Base-by-base conservation (phyloP, 768 basidiomycete genomes). In the Brasilioporus rufonigricans region DNA sequence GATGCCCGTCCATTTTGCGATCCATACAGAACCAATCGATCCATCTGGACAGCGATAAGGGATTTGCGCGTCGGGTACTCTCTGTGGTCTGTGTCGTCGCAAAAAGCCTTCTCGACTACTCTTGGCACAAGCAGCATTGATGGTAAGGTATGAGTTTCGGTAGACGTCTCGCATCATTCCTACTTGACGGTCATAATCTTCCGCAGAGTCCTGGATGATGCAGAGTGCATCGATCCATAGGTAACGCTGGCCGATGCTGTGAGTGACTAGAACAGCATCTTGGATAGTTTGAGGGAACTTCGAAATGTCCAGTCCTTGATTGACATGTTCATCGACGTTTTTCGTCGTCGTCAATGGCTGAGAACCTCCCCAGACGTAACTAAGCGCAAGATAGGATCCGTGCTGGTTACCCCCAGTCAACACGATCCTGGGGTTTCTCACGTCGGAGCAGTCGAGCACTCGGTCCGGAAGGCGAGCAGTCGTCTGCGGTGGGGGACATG, bases 171-270 rank as follows among this genome's bases (percentile, higher is more conserved):
- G 48, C 48, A 49, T 49, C 6, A 8, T n/a, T 21, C 36, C 36
- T 3, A 49, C 27, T 27, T 49, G 48, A 3, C 48, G 35, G n/a
- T 29, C 39, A 14, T 21, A 39, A 18, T 49, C 48, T 39, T 49
- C n/a, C 12, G 4, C 36, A 4, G 48, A 49, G 26, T 49, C 48
- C 48, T 49, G 48, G 26, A 48, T 38, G 36, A 49, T 49, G 48
- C 48, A 49, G 18, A 49, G 48, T 6, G 48, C 48, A 29, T 49
- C 48, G 27, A 49, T 39, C 48, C 48, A 49, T 9, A 49, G 13
- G 38, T 49, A 39, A 12, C 48, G 48, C 10, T 49, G 48, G 27
- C 48, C 36, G 24, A 49, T 38, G 48, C 18, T 49, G 48, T 49
- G 36, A 19, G 48, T 49, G 36, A 49, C 38, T 14, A 39, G n/a